Conservation (phyloP, 805 yeast species). For the Isabelozyma gotoi region DNA sequence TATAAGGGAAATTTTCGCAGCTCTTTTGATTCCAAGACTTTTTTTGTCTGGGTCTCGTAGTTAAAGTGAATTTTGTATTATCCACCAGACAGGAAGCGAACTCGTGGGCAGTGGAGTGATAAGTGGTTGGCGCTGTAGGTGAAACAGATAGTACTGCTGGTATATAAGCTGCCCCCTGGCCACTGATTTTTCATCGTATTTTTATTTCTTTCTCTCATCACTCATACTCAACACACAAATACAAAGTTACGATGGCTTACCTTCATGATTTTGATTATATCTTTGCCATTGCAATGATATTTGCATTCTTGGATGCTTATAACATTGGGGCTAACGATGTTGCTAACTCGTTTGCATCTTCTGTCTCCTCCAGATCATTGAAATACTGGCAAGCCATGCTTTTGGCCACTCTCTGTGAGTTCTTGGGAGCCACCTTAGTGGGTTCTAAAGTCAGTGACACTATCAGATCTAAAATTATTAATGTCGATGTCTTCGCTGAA, state of each 20-base stretch:
- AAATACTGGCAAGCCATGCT: constrained; percentile 77
- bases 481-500: constrained; percentile 44
- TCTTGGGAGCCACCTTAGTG: constrained; percentile 70
- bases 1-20: not conserved
- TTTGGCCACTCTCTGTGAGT: constrained; percentile 68
- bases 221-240: not conserved
- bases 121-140: not conserved
- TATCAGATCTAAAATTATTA: constrained; percentile 63
- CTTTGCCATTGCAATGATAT: constrained; percentile 66
- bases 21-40: not conserved
- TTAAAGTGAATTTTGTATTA: not conserved
- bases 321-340: constrained; percentile 83
- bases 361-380: constrained; percentile 68
- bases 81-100: not conserved
- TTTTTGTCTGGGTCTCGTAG: not conserved
- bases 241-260: constrained; percentile 27
- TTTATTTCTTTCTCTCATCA: not conserved
- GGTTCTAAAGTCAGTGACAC: constrained; percentile 77
- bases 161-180: not conserved
- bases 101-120: not conserved
- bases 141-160: not conserved
- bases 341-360: constrained; percentile 76
- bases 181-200: not conserved
- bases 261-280: constrained; percentile 64
- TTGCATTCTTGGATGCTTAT: constrained; percentile 77